A percentile compares a stretch with the other conserved stretches of the same genome.
Conservation (phyloP, 768 basidiomycete genomes). For the Nidularia sp. region DNA sequence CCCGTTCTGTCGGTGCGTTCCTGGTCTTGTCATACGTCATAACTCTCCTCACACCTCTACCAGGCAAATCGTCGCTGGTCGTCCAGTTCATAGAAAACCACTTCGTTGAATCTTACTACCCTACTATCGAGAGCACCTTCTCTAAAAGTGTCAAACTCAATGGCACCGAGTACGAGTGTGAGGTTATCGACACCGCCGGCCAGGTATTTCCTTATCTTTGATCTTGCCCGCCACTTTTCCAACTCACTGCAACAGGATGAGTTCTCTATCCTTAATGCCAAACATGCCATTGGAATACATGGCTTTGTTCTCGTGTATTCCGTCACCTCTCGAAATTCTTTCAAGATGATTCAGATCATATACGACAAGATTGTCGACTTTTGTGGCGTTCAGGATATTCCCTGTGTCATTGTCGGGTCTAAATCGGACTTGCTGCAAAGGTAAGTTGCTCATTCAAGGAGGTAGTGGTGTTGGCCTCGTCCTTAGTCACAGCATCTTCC, state of each 20-base stretch:
- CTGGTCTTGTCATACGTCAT: constrained; percentile 10
- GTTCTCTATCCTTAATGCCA: constrained; percentile 82
- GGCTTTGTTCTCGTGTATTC: constrained; percentile 94
- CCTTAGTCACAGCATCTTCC: constrained; percentile 13
- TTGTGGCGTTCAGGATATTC: constrained; percentile 75
- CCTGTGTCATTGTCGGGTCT: constrained; percentile 89
- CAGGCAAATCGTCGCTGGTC: constrained; percentile 92
- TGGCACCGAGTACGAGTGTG: constrained; percentile 83
- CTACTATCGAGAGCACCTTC: constrained; percentile 83
- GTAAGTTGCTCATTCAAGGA: constrained; percentile 37
- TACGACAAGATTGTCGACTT: constrained; percentile 92
- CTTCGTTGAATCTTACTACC: constrained; percentile 87
- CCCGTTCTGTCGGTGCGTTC: constrained; percentile 76
- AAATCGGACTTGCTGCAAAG: constrained; percentile 76
- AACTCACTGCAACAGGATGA: constrained; percentile 62
- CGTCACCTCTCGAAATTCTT: constrained; percentile 78
- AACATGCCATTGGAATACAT: constrained; percentile 91
- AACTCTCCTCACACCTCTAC: constrained; percentile 8
- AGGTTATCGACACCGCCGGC: constrained; percentile 94
- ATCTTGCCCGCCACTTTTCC: constrained; percentile 3
- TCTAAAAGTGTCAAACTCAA: constrained; percentile 73
- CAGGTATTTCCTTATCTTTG: constrained; percentile 48
- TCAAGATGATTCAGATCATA: constrained; percentile 87
- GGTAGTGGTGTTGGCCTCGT: neutral
- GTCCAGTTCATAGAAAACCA: constrained; percentile 83